Conservation (phyloP, 257 asterid species). For the Salvia miltiorrhiza region DNA sequence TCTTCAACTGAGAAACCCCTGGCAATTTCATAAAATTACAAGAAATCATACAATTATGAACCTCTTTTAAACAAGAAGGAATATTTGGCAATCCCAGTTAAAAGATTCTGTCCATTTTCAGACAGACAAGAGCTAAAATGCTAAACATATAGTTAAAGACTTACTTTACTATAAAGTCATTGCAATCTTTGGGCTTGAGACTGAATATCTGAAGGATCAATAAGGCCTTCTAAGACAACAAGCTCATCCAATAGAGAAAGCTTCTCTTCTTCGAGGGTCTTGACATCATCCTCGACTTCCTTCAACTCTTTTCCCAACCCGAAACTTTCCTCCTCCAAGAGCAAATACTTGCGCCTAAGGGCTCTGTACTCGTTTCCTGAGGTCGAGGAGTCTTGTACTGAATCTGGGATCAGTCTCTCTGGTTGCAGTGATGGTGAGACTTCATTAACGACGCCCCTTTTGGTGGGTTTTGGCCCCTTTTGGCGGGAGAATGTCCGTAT, state of each 20-base stretch:
- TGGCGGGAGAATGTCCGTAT: conserved; percentile 24
- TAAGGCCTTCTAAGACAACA: conserved; percentile 86
- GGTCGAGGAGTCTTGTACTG: conserved; percentile 39
- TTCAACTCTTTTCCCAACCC: conserved; percentile 60
- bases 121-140: no score
- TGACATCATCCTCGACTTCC: conserved; percentile 63
- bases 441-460: conserved; percentile 31
- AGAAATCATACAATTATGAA: no score
- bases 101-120: no score
- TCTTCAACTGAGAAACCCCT: no score
- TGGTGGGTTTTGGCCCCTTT: conserved; percentile 47
- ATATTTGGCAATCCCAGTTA: no score
- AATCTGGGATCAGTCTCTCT: conserved; percentile 42
- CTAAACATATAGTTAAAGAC: no score
- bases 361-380: conserved; percentile 65
- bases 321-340: conserved; percentile 73
- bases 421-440: conserved; percentile 31
- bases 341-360: conserved; percentile 73
- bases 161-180: neutral
- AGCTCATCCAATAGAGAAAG: conserved; percentile 72
- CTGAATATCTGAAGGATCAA: conserved; percentile 62
- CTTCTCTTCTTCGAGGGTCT: conserved; percentile 82
- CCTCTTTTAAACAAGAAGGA: no score
- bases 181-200: conserved; percentile 34
- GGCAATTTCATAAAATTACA: no score